These are phyloP conservation scores for Elongisporangium undulatum DNA, from an alignment of 352 stramenopile genomes.

Conservation along the genomic window DNA sequence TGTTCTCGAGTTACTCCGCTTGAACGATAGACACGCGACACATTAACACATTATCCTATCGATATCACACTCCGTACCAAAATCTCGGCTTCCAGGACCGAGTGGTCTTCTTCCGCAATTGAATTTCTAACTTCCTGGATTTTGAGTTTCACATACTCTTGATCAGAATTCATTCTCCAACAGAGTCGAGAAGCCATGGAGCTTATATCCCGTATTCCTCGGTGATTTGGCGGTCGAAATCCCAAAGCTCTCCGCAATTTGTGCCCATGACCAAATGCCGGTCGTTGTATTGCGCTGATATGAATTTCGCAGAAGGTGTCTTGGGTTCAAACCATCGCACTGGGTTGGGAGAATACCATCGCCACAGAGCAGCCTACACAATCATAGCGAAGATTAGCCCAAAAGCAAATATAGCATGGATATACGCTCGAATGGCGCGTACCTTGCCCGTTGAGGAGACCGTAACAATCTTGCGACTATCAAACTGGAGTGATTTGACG, in stretches of 20 bases:
- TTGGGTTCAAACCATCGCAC: conserved; percentile 68
- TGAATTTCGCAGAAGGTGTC: conserved; percentile 42
- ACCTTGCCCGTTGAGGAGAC: conserved; percentile 75
- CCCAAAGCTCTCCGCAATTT: conserved; percentile 61
- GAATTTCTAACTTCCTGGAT: not conserved
- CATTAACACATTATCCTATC: not conserved
- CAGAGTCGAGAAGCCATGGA: not conserved
- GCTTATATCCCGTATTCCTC: not conserved
- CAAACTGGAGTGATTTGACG: conserved; percentile 74
- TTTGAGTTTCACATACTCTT: not conserved
- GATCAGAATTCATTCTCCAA: not conserved
- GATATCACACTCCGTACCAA: not conserved
- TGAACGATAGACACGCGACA: not conserved
- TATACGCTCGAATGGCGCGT: not conserved
- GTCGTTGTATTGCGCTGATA: conserved; percentile 71
- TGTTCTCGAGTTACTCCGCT: not conserved
- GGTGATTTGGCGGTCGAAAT: conserved; percentile 54
- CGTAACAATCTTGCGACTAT: conserved; percentile 85
- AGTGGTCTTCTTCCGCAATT: not conserved
- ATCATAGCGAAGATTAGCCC: conserved; percentile 8
- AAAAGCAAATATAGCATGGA: not conserved
- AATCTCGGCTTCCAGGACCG: not conserved
- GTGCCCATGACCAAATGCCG: conserved; percentile 76
- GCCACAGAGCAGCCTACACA: conserved; percentile 70
- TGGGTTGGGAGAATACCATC: conserved; percentile 80